Percentiles rank a stretch among this genome's conserved stretches.
Conservation (phyloP, 2,329 filamentous ascomycete genomes). For the Xylariaceae sp. region DNA sequence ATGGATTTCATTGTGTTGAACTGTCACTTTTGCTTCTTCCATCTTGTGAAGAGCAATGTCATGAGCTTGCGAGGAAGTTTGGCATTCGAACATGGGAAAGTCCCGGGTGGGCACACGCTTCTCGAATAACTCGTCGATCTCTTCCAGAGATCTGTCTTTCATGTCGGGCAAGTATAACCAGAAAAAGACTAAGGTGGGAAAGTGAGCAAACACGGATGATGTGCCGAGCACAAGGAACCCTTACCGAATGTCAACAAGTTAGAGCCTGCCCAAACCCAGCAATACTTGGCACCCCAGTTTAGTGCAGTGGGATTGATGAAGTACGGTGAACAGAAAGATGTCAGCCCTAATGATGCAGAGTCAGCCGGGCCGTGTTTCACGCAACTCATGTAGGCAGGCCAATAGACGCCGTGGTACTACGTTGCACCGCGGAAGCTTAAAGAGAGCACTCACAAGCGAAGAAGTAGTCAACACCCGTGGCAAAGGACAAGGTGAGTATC, state of each 20-base stretch:
- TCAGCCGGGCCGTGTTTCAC: slow-evolving; percentile 8
- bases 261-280: slow-evolving; percentile 43
- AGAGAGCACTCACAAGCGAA: slow-evolving; percentile 33
- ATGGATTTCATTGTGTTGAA: slow-evolving; percentile 7
- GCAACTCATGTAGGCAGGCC: background rate
- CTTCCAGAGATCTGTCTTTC: slow-evolving; percentile 29
- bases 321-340: slow-evolving; percentile 45
- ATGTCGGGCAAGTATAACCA: slow-evolving; percentile 31
- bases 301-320: slow-evolving; percentile 46
- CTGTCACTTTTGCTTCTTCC: slow-evolving; percentile 17
- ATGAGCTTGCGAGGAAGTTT: slow-evolving; percentile 18
- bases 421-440: slow-evolving; percentile 1
- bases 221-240: background rate
- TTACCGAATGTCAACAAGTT: slow-evolving; percentile 28
- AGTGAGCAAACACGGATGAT: slow-evolving; percentile 1
- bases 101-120: slow-evolving; percentile 23
- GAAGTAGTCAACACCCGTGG: slow-evolving; percentile 25
- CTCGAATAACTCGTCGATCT: slow-evolving; percentile 30
- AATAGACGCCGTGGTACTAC: background rate
- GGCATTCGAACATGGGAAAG: slow-evolving; percentile 22
- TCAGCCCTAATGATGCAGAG: slow-evolving; percentile 36
- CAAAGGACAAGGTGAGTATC: slow-evolving; percentile 27
- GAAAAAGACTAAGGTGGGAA: slow-evolving; percentile 11
- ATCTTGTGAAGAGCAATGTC: slow-evolving; percentile 21
- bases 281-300: slow-evolving; percentile 46